Percentiles rank a stretch among this genome's conserved stretches.
Conservation (phyloP, 495 filamentous ascomycete species). For the Annulohypoxylon stygium region DNA sequence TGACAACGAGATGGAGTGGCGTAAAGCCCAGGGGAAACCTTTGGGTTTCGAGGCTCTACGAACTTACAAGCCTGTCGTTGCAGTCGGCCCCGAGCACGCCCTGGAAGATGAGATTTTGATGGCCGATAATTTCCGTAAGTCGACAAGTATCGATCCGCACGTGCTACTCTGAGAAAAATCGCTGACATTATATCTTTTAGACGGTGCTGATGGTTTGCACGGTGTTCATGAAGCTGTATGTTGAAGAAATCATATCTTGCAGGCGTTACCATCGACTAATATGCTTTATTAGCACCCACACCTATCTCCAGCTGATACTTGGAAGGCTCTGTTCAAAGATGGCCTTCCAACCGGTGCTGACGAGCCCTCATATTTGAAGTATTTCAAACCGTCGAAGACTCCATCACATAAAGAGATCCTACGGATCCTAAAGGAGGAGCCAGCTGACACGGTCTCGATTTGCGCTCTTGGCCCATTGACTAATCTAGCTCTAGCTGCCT, state of each 20-base stretch:
- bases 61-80: slow-evolving; percentile 80
- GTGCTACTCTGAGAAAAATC: background rate
- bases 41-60: slow-evolving; percentile 78
- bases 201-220: slow-evolving; percentile 90
- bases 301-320: slow-evolving; percentile 83
- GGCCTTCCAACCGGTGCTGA: slow-evolving; percentile 58
- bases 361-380: slow-evolving; percentile 58
- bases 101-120: slow-evolving; percentile 85
- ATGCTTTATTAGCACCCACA: slow-evolving; percentile 79
- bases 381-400: slow-evolving; percentile 78
- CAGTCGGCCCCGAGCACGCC: slow-evolving; percentile 86
- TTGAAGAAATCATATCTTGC: slow-evolving; percentile 19
- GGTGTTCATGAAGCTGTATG: slow-evolving; percentile 86
- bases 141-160: background rate
- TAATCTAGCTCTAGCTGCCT: slow-evolving; percentile 88
- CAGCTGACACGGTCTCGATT: slow-evolving; percentile 85
- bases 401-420: slow-evolving; percentile 89
- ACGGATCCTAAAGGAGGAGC: slow-evolving; percentile 79
- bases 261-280: slow-evolving; percentile 20
- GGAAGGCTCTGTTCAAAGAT: slow-evolving; percentile 83
- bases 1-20: slow-evolving; percentile 90
- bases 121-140: slow-evolving; percentile 92
- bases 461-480: slow-evolving; percentile 91
- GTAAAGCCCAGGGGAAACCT: slow-evolving; percentile 70
- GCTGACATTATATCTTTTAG: slow-evolving; percentile 58